Conservation (phyloP, 2,329 filamentous ascomycete genomes). For the Sporothrix sp. region DNA sequence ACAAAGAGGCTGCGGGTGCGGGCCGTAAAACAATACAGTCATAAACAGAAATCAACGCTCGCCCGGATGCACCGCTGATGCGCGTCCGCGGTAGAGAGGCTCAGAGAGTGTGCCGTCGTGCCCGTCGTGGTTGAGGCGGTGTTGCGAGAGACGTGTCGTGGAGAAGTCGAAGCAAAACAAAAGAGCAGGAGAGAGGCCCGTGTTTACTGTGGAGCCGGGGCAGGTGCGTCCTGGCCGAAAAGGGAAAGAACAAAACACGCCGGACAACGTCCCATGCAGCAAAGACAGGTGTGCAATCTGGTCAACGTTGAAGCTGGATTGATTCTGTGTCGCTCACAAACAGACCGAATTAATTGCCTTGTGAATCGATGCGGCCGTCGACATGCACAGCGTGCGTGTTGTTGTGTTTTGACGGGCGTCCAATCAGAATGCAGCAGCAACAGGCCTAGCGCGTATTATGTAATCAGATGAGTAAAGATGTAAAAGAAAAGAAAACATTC, state of each 20-base stretch:
- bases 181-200: slow-evolving; percentile 5
- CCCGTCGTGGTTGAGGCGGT: slow-evolving; percentile 3
- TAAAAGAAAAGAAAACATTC: too few relatives aligned
- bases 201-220: slow-evolving; percentile 8
- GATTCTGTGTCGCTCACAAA: too few relatives aligned
- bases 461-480: too few relatives aligned
- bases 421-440: slow-evolving; percentile 9
- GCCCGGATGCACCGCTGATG: neutral
- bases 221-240: slow-evolving; percentile 1
- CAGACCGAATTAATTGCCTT: neutral
- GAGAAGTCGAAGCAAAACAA: slow-evolving; percentile 10
- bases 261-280: neutral
- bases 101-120: neutral
- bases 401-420: slow-evolving; percentile 13
- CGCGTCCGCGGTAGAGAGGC: neutral
- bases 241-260: slow-evolving; percentile 12
- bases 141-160: slow-evolving; percentile 11
- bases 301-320: too few relatives aligned
- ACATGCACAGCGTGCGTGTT: neutral
- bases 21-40: slow-evolving; percentile 2
- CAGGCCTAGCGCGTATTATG: neutral
- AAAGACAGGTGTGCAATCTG: neutral
- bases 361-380: neutral
- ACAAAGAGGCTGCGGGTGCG: slow-evolving; percentile 8
- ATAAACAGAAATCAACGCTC: slow-evolving; percentile 4